Evolutionary conservation across 2,329 filamentous ascomycete genomes (phyloP).

Genomic region (Colletotrichum limetticola): DNA sequence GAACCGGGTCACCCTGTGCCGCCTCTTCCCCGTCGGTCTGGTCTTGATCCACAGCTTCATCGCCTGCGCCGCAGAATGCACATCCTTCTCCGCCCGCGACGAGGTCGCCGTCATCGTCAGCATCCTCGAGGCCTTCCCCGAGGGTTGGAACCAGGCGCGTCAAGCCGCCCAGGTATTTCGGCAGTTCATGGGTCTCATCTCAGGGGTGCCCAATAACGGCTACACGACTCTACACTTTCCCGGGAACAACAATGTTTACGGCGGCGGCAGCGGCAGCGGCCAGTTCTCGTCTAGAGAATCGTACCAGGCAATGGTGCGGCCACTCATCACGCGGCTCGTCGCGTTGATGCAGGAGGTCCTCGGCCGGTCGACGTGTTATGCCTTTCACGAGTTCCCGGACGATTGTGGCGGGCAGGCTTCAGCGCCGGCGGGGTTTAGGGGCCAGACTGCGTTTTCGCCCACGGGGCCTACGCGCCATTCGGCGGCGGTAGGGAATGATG

Average conservation of each 20-base stretch:
- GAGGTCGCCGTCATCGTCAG: conserved; percentile 47
- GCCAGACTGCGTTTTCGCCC: conserved; percentile 26
- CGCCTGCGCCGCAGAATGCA: conserved; percentile 40
- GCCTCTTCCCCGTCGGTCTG: conserved; percentile 50
- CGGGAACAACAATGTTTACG: conserved; percentile 11
- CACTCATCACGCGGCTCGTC: conserved; percentile 38
- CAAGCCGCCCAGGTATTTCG: conserved; percentile 48
- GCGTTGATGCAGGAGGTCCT: conserved; percentile 46
- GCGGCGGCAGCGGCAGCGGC: neutral
- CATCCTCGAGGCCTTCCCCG: conserved; percentile 51
- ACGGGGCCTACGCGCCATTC: conserved; percentile 29
- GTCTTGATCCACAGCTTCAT: conserved; percentile 51
- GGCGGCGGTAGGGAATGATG: conserved; percentile 14
- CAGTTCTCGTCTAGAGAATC: conserved; percentile 34
- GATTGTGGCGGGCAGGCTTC: conserved; percentile 24
- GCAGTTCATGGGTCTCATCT: conserved; percentile 41
- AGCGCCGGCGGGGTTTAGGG: conserved; percentile 11
- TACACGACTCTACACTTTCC: conserved; percentile 36
- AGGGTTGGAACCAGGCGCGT: conserved; percentile 47
- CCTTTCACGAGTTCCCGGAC: conserved; percentile 36
- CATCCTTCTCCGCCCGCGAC: conserved; percentile 45
- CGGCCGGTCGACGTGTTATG: conserved; percentile 46
- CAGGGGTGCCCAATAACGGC: conserved; percentile 35
- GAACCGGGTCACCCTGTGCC: conserved; percentile 54
- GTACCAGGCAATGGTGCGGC: conserved; percentile 36